phyloP scores from a whole-genome alignment of 129 eudicot species.

The Heracleum sosnowskyi region DNA sequence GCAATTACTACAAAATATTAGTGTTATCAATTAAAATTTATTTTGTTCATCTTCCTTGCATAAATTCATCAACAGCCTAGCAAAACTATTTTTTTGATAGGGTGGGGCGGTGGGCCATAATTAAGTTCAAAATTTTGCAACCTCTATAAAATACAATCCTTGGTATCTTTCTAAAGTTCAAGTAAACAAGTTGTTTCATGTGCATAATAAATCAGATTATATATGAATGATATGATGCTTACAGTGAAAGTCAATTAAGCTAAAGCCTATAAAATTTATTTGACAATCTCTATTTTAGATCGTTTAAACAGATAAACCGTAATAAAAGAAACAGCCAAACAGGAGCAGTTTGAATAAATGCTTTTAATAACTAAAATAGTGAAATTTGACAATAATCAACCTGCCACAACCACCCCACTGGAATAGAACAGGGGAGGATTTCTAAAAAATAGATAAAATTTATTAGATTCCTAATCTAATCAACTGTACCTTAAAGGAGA shows the following conservation, averaged over 20 bases:
- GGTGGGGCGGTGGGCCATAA: background rate
- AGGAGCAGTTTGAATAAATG: background rate
- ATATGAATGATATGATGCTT: background rate
- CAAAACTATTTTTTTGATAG: background rate
- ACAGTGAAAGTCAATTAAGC: background rate
- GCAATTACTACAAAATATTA: background rate
- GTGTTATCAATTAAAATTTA: background rate
- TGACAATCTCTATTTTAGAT: background rate
- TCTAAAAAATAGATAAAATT: background rate
- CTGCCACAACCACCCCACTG: background rate
- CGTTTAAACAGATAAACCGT: background rate
- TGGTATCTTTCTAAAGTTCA: background rate
- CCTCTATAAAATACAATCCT: background rate
- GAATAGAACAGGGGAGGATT: background rate
- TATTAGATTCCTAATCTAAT: background rate
- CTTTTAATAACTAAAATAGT: background rate
- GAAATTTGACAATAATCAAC: background rate
- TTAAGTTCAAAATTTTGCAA: background rate
- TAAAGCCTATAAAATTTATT: background rate
- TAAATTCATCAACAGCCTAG: background rate
- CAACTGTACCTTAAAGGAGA: slow-evolving; percentile 44
- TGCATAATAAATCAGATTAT: background rate
- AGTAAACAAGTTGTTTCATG: background rate
- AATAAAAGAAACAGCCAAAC: background rate
- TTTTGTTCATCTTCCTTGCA: background rate